Percentiles rank a stretch among this genome's conserved stretches.
phyloP scores from a whole-genome alignment of 805 yeast genomes.

The Candida maesae region DNA sequence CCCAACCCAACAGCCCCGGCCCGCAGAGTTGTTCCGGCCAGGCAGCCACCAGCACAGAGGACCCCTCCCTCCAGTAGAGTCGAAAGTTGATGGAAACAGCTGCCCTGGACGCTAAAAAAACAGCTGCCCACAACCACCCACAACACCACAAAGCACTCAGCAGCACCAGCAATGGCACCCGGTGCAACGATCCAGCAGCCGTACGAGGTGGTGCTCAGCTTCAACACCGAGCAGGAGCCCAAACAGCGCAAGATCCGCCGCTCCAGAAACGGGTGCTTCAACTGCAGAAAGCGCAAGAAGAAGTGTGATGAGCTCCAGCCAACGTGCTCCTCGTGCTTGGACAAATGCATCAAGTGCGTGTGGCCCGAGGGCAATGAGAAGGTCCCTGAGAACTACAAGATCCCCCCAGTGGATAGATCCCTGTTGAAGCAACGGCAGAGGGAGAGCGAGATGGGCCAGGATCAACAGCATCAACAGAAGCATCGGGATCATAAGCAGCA shows the following conservation, averaged over 20 bases:
- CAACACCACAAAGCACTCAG: background rate
- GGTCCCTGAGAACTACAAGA: conserved; percentile 17
- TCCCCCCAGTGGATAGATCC: conserved; percentile 12
- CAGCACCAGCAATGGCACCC: background rate
- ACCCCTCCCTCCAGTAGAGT: too few species aligned
- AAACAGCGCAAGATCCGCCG: conserved; percentile 5
- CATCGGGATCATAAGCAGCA: too few species aligned
- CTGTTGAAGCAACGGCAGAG: background rate
- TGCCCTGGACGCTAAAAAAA: too few species aligned
- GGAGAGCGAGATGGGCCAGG: conserved; percentile 1
- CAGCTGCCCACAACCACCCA: too few species aligned
- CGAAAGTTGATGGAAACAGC: too few species aligned
- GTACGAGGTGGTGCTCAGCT: conserved; percentile 11
- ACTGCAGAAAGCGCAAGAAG: conserved; percentile 54
- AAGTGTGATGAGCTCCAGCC: conserved; percentile 55
- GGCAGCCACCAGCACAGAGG: too few species aligned
- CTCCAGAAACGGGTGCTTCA: conserved; percentile 8
- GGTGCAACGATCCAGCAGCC: conserved; percentile 5
- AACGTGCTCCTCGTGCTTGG: conserved; percentile 38
- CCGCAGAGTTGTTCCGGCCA: too few species aligned
- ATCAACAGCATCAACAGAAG: background rate
- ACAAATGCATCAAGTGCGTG: conserved; percentile 29
- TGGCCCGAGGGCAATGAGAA: conserved; percentile 22
- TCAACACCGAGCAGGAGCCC: background rate
- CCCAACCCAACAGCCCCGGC: too few species aligned